Percentiles rank a stretch among this genome's conserved stretches.
These are phyloP conservation scores for Leccinum olivaceopallidum DNA, from an alignment of 768 basidiomycete genomes.

Conservation along the genomic window DNA sequence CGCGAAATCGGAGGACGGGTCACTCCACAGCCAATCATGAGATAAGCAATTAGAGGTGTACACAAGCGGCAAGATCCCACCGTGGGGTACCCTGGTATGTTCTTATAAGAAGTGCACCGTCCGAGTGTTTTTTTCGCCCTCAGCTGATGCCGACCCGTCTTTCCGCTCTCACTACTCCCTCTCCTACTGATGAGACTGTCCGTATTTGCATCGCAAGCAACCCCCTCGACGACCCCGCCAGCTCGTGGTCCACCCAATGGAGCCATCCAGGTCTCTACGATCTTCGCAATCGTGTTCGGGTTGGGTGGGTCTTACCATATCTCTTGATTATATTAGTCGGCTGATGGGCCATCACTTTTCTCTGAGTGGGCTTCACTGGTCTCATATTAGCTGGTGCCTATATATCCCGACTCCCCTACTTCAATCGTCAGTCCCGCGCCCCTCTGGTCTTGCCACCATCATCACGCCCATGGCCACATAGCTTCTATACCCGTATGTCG, in stretches of 20 bases:
- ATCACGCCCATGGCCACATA: not conserved
- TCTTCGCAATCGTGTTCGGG: conserved; percentile 14
- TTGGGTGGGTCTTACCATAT: conserved; percentile 9
- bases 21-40: no score
- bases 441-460: not conserved
- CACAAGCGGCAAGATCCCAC: no score
- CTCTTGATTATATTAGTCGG: not conserved
- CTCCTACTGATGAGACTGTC: not conserved
- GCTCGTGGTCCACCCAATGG: not conserved
- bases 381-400: conserved; percentile 9
- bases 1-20: no score
- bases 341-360: not conserved
- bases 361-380: conserved; percentile 13
- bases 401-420: conserved; percentile 4
- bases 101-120: conserved; percentile 2
- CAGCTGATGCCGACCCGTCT: no score
- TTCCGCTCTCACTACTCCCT: not conserved
- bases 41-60: no score
- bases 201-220: not conserved
- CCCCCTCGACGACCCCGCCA: not conserved
- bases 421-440: not conserved
- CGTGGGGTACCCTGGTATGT: not conserved
- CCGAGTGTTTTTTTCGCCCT: no score
- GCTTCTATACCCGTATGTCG: not conserved
- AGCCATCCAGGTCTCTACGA: conserved; percentile 11